phyloP scores from a whole-genome alignment of 1,284 basidiomycete species.

The Lentinula novae-zelandiae region DNA sequence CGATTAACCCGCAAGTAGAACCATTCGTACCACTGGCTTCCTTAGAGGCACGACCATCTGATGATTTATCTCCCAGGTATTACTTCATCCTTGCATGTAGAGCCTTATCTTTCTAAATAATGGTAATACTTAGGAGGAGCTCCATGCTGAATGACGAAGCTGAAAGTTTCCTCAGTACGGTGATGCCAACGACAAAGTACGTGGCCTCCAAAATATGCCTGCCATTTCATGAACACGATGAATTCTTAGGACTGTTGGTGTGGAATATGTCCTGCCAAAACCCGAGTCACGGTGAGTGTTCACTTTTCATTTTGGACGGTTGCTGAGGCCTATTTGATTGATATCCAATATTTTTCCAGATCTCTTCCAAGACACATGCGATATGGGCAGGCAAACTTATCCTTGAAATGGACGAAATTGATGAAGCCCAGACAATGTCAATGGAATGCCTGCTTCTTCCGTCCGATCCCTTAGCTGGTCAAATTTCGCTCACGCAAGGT shows the following conservation, averaged over 20 bases:
- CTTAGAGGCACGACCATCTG: too few relatives aligned
- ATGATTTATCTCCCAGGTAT: not conserved
- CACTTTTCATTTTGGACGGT: too few relatives aligned
- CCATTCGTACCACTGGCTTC: too few relatives aligned
- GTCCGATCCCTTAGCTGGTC: not conserved
- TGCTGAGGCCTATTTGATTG: too few relatives aligned
- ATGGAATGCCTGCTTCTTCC: conserved; percentile 1
- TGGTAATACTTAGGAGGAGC: not conserved
- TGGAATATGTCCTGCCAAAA: not conserved
- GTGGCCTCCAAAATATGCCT: not conserved
- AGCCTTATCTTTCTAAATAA: too few relatives aligned
- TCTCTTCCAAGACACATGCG: not conserved
- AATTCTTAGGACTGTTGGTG: not conserved
- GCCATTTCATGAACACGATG: not conserved
- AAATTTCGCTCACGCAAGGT: not conserved
- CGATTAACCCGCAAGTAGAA: too few relatives aligned
- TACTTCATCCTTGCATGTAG: not conserved
- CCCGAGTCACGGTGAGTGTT: not conserved
- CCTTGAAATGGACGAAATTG: not conserved
- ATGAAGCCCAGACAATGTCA: not conserved
- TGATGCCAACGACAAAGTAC: conserved; percentile 2
- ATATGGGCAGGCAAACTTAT: not conserved
- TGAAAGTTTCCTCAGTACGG: not conserved
- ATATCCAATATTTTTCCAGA: not conserved
- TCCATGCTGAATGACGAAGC: not conserved